These are phyloP conservation scores for Xylaria sp. DNA, from an alignment of 2,329 filamentous ascomycete species.

Conservation along the genomic window DNA sequence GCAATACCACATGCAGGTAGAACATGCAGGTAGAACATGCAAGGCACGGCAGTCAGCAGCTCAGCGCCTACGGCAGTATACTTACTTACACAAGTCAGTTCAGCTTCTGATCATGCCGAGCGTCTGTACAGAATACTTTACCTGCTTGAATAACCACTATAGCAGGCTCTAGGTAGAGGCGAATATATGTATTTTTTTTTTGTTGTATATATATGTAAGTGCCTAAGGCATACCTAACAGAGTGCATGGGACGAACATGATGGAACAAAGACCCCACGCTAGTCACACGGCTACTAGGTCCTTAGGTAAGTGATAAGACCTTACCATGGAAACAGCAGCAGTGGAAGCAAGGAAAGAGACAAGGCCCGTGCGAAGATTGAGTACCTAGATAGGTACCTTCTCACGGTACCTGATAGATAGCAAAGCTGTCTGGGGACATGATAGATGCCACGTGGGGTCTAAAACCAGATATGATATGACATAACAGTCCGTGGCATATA, in stretches of 20 bases:
- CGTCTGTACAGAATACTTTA: background rate
- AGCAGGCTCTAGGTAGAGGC: background rate
- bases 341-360: slow-evolving; percentile 12
- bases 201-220: too few species aligned
- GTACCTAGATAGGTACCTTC: background rate
- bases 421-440: background rate
- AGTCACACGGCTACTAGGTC: background rate
- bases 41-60: too few species aligned
- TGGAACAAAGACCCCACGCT: slow-evolving; percentile 6
- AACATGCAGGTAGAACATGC: too few species aligned
- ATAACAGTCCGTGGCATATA: background rate
- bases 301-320: background rate
- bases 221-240: too few species aligned
- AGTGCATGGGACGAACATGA: too few species aligned
- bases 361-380: slow-evolving; percentile 21
- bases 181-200: too few species aligned
- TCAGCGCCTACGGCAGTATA: too few species aligned
- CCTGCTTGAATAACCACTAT: background rate
- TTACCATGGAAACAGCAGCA: background rate
- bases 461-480: slow-evolving; percentile 36
- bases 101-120: too few species aligned
- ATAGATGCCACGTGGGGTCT: slow-evolving; percentile 45
- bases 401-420: background rate
- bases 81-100: too few species aligned
- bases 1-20: too few species aligned